Evolutionary conservation across 1,284 basidiomycete genomes (phyloP).

Genomic region (Heliocybe sulcata): DNA sequence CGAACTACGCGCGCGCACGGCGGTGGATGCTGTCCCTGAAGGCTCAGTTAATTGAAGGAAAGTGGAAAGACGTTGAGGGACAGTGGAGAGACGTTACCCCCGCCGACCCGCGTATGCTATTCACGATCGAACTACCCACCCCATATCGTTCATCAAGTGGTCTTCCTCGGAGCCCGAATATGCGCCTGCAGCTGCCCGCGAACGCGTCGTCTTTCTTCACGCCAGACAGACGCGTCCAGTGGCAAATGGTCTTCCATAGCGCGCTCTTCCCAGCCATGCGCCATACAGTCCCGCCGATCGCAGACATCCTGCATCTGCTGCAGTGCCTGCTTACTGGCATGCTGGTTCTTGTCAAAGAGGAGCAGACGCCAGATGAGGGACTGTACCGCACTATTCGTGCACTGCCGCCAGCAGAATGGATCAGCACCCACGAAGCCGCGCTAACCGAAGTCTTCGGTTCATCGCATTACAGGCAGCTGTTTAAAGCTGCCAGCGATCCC

Average conservation of each 20-base stretch:
- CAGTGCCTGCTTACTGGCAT: constrained; percentile 78
- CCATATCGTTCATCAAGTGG: constrained; percentile 69
- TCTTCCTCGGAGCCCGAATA: constrained; percentile 65
- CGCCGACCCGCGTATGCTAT: constrained; percentile 64
- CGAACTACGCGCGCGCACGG: constrained; percentile 71
- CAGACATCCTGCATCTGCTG: constrained; percentile 68
- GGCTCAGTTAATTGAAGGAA: constrained; percentile 52
- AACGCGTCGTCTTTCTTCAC: constrained; percentile 79
- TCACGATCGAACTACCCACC: constrained; percentile 67
- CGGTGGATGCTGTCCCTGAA: constrained; percentile 62
- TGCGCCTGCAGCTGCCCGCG: constrained; percentile 64
- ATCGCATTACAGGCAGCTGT: constrained; percentile 61
- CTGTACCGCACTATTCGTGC: constrained; percentile 67
- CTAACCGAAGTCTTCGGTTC: constrained; percentile 68
- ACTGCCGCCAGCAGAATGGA: constrained; percentile 68
- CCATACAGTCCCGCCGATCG: constrained; percentile 68
- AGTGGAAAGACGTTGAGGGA: constrained; percentile 60
- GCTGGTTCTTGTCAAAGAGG: constrained; percentile 69
- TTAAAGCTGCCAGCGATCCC: constrained; percentile 63
- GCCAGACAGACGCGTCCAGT: constrained; percentile 72
- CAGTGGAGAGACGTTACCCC: constrained; percentile 57
- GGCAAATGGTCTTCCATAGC: constrained; percentile 84
- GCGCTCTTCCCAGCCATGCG: constrained; percentile 74
- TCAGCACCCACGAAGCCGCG: constrained; percentile 55
- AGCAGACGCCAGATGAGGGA: constrained; percentile 52